These are phyloP conservation scores for Pyrenophora graminea DNA, from an alignment of 2,329 filamentous ascomycete species.

Conservation along the genomic window DNA sequence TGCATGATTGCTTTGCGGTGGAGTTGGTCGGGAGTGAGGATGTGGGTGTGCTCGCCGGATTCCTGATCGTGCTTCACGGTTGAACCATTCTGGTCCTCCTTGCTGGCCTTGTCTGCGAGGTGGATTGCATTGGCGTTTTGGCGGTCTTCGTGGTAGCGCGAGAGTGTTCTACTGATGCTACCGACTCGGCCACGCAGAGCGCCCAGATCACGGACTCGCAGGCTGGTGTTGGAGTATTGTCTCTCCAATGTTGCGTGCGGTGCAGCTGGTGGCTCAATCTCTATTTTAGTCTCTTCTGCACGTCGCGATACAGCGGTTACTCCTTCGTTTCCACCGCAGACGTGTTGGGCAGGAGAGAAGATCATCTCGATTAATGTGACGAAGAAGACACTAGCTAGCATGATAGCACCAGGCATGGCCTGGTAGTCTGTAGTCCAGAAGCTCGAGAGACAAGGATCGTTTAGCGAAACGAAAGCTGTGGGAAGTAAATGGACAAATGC, in stretches of 20 bases:
- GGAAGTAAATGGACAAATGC: slow-evolving; percentile 77
- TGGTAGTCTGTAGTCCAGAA: slow-evolving; percentile 63
- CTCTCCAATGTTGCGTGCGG: slow-evolving; percentile 14
- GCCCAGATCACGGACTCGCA: slow-evolving; percentile 31
- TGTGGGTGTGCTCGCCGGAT: slow-evolving; percentile 16
- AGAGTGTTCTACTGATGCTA: slow-evolving; percentile 38
- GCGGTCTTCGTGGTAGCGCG: slow-evolving; percentile 32
- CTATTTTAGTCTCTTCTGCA: slow-evolving; percentile 5
- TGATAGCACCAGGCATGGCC: slow-evolving; percentile 65
- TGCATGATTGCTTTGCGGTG: slow-evolving; percentile 41
- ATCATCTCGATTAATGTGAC: slow-evolving; percentile 66
- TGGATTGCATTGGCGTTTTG: slow-evolving; percentile 52
- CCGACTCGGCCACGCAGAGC: slow-evolving; percentile 27
- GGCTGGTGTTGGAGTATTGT: slow-evolving; percentile 29
- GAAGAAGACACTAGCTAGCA: slow-evolving; percentile 63
- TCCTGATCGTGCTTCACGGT: slow-evolving; percentile 33
- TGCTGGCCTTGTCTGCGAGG: slow-evolving; percentile 49
- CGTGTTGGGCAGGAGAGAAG: slow-evolving; percentile 61
- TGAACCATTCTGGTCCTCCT: slow-evolving; percentile 26
- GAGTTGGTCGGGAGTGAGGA: slow-evolving; percentile 27
- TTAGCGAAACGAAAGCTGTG: slow-evolving; percentile 58
- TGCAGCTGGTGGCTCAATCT: slow-evolving; percentile 5
- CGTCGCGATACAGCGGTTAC: slow-evolving; percentile 26
- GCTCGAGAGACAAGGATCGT: slow-evolving; percentile 57
- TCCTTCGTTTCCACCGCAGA: slow-evolving; percentile 58